A percentile compares a stretch with the other conserved stretches of the same genome.
These are phyloP conservation scores for Exserohilum rostratum DNA, from an alignment of 2,329 filamentous ascomycete genomes.

Conservation along the genomic window DNA sequence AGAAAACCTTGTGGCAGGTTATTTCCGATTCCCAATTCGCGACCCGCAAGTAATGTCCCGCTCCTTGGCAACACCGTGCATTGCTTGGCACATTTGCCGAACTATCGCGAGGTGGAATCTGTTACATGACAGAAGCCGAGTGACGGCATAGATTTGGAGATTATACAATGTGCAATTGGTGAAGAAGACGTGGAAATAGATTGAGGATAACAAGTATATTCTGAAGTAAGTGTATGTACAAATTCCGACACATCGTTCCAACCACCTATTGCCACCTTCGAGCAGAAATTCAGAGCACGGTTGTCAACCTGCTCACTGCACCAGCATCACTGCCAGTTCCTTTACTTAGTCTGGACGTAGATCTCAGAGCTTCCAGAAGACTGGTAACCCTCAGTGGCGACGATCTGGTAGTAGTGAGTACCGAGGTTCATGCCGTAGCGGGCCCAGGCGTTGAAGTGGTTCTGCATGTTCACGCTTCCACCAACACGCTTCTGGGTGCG, in stretches of 20 bases:
- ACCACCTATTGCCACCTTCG: no score
- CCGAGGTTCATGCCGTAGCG: slow-evolving; percentile 29
- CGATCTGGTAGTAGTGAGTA: slow-evolving; percentile 42
- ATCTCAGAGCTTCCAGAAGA: slow-evolving; percentile 48
- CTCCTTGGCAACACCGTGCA: slow-evolving; percentile 1
- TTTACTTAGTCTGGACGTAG: slow-evolving; percentile 11
- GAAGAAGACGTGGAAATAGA: no score
- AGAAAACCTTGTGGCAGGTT: background rate
- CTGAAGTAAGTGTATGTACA: no score
- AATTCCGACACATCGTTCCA: no score
- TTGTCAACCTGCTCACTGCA: background rate
- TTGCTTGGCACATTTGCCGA: background rate
- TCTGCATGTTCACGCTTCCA: slow-evolving; percentile 45
- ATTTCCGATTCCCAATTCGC: background rate
- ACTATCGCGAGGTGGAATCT: background rate
- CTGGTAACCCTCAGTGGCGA: slow-evolving; percentile 61
- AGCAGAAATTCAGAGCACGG: background rate
- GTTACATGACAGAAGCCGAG: background rate
- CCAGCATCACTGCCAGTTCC: background rate
- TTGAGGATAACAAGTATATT: background rate
- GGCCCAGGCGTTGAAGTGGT: slow-evolving; percentile 39
- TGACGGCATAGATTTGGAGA: no score
- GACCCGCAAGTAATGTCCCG: background rate
- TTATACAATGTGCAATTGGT: no score
- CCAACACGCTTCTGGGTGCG: slow-evolving; percentile 55